These are phyloP conservation scores for Arthrobotrys musiformis DNA, from an alignment of 2,329 filamentous ascomycete genomes.

Conservation along the genomic window DNA sequence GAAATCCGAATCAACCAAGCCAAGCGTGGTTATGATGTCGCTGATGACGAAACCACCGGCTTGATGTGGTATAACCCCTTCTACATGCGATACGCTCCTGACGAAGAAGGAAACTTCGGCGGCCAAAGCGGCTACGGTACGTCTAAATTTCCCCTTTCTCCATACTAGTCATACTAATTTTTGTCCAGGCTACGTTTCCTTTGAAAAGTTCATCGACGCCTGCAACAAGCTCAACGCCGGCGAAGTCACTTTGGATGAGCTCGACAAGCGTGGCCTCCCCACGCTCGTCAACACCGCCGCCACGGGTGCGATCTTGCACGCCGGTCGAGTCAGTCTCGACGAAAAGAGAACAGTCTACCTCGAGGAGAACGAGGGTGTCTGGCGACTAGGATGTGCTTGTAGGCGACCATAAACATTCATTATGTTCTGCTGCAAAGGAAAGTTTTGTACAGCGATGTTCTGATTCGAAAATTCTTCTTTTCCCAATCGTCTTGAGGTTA, in stretches of 20 bases:
- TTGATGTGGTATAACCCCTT: constrained; percentile 93
- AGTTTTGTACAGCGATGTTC: constrained; percentile 53
- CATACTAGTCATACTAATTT: background rate
- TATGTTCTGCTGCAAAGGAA: constrained; percentile 38
- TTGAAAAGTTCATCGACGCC: constrained; percentile 95
- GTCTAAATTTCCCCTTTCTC: background rate
- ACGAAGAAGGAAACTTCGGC: constrained; percentile 93
- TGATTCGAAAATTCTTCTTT: constrained; percentile 52
- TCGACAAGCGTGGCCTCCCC: constrained; percentile 83
- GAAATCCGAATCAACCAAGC: constrained; percentile 93
- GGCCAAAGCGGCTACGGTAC: constrained; percentile 84
- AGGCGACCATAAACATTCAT: constrained; percentile 55
- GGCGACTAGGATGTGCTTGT: constrained; percentile 56
- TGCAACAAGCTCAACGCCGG: constrained; percentile 82
- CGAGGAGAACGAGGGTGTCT: constrained; percentile 64
- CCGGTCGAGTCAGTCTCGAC: constrained; percentile 84
- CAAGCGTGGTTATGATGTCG: constrained; percentile 92
- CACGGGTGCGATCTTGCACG: constrained; percentile 90
- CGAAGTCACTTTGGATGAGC: constrained; percentile 75
- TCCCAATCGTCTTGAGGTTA: constrained; percentile 22
- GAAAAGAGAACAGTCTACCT: constrained; percentile 83
- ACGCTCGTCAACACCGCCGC: constrained; percentile 89
- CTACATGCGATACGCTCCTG: constrained; percentile 93
- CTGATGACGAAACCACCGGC: constrained; percentile 75
- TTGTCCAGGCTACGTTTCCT: constrained; percentile 77